A percentile compares a stretch with the other conserved stretches of the same genome.
Evolutionary conservation across 2,329 filamentous ascomycete genomes (phyloP).

Genomic region (Fusarium decemcellulare): DNA sequence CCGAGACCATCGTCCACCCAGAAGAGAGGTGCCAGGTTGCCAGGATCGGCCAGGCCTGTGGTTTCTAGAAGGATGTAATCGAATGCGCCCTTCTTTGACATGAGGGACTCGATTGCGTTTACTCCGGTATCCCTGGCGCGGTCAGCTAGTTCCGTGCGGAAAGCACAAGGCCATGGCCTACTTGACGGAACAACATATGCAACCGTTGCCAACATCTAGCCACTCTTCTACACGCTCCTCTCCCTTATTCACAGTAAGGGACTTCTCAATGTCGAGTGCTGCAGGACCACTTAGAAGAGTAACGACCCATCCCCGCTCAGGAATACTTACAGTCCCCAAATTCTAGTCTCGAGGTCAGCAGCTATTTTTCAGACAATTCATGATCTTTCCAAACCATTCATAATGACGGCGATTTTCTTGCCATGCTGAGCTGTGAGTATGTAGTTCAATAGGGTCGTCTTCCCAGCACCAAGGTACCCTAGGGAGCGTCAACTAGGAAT

Average conservation of each 20-base stretch:
- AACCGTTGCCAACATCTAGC: conserved; percentile 96
- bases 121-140: conserved; percentile 84
- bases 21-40: conserved; percentile 95
- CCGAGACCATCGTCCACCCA: conserved; percentile 98
- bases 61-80: conserved; percentile 99
- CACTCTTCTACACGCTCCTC: conserved; percentile 91
- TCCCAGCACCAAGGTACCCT: conserved; percentile 96
- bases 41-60: conserved; percentile 93
- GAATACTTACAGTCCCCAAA: conserved; percentile 80
- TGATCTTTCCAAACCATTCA: conserved; percentile 75
- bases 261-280: conserved; percentile 97
- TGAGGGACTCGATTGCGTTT: conserved; percentile 93
- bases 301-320: neutral
- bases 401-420: conserved; percentile 97
- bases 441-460: conserved; percentile 96
- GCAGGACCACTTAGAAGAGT: conserved; percentile 24
- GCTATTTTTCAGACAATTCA: neutral
- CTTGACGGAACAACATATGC: conserved; percentile 98
- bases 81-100: conserved; percentile 93
- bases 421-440: conserved; percentile 95
- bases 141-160: conserved; percentile 39
- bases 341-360: conserved; percentile 64
- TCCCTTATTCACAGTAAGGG: conserved; percentile 89
- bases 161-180: conserved; percentile 52
- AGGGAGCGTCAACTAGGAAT: conserved; percentile 6